Evolutionary conservation across 345 rosid genomes (phyloP), one percentile per base, ranked within the genome.

Genomic region (Ailanthus altissimus): DNA sequence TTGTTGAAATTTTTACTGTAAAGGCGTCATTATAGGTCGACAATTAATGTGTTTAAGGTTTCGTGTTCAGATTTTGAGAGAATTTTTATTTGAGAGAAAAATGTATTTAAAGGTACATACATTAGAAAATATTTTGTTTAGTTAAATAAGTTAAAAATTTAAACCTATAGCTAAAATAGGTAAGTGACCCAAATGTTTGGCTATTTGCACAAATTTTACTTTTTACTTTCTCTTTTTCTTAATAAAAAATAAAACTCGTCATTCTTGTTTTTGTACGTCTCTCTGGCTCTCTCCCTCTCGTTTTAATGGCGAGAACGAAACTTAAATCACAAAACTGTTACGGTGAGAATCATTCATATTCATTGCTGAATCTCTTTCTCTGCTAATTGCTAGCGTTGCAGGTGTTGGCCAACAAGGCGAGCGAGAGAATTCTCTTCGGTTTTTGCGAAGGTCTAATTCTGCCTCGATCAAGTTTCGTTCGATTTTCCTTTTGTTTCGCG

Each of bases 241-340:
- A 36, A 62, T 15, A 16, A 51, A 51, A 51, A 51, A 49, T 15
- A 4, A 11, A 32, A 32, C 38, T 32, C 38, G 38, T 32, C 38
- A 3, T 51, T 51, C 65, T 6, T 13, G 14, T 28, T 16, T 13
- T 21, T 28, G 15, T 13, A 11, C 8, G 0, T 57, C 28, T 21
- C 61, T 57, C 53, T 49, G n/a, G 14, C 56, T 73, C 67, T 73
- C 18, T 21, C 67, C 54, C 38, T 40, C 51, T 15, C 13, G 2
- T 7, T 69, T 68, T 45, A 78, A 63, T 51, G 64, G 45, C 56
- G 76, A 78, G 28, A 21, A 43, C 38, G 65, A 64, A 65, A 72
- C 49, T 61, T 23, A 10, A 43, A 63, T 12, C 32, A 42, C 54
- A 12, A 74, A n/a, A 69, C 58, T 69, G 75, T 21, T 69, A 0